These are phyloP conservation scores for Lumnitzera littorea DNA, from an alignment of 345 rosid genomes.

Conservation along the genomic window DNA sequence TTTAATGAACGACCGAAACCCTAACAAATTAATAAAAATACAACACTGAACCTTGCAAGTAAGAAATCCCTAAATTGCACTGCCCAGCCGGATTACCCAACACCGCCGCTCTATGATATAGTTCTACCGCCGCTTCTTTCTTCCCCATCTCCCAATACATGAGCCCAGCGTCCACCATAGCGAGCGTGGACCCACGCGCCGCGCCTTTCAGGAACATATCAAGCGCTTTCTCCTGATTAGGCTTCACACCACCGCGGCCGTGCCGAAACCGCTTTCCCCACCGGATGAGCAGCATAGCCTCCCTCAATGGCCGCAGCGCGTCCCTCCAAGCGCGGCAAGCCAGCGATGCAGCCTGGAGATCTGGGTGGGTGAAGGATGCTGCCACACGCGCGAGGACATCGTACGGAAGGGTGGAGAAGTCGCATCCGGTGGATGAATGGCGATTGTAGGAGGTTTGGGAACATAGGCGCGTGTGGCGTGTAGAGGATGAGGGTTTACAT, in stretches of 20 bases:
- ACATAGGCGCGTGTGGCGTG: background rate
- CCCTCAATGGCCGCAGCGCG: constrained; percentile 72
- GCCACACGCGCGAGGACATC: constrained; percentile 59
- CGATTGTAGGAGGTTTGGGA: constrained; percentile 2
- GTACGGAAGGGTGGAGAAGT: constrained; percentile 67
- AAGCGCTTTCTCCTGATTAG: constrained; percentile 66
- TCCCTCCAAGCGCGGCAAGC: constrained; percentile 85
- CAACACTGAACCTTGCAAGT: constrained; percentile 50
- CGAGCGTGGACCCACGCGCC: constrained; percentile 75
- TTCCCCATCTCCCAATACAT: constrained; percentile 73
- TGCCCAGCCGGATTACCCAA: constrained; percentile 71
- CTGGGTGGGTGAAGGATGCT: constrained; percentile 54
- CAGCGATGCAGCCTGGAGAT: constrained; percentile 61
- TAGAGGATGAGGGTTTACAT: constrained; percentile 1
- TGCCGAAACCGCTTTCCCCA: constrained; percentile 89
- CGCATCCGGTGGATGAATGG: constrained; percentile 17
- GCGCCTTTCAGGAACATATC: constrained; percentile 76
- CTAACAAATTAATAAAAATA: background rate
- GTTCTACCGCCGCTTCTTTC: constrained; percentile 41
- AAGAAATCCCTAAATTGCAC: constrained; percentile 78
- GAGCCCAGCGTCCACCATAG: constrained; percentile 98
- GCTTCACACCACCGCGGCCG: constrained; percentile 62
- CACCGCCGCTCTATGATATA: constrained; percentile 68
- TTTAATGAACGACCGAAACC: background rate
- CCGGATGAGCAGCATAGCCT: constrained; percentile 66